Percentiles rank a stretch among this genome's conserved stretches.
phyloP scores from a whole-genome alignment of 2,329 filamentous ascomycete species.

The Penicillium sp. region DNA sequence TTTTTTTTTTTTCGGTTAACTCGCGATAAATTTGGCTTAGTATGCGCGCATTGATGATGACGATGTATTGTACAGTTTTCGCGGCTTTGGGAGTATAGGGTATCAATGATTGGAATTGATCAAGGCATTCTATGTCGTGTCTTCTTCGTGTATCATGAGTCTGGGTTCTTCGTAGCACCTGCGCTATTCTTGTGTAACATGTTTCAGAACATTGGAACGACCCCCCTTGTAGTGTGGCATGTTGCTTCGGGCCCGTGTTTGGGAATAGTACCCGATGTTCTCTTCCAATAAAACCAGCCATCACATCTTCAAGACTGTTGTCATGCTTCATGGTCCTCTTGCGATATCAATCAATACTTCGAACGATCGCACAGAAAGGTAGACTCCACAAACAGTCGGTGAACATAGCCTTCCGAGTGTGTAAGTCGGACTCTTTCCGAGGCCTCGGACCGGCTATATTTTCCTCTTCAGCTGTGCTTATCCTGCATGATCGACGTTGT shows the following conservation, averaged over 20 bases:
- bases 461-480: not conserved
- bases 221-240: not conserved
- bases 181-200: not conserved
- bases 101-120: slow-evolving; percentile 1
- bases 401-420: not conserved
- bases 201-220: not conserved
- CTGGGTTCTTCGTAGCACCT: not conserved
- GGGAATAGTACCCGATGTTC: not conserved
- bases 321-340: not conserved
- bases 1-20: not conserved
- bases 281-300: not conserved
- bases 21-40: not conserved
- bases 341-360: not conserved
- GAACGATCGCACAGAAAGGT: not conserved
- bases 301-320: not conserved
- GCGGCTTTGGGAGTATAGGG: slow-evolving; percentile 8
- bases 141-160: not conserved
- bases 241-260: not conserved
- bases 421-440: not conserved
- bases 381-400: not conserved
- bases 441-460: not conserved
- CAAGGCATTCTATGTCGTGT: not conserved
- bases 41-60: slow-evolving; percentile 5
- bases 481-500: slow-evolving; percentile 1
- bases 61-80: slow-evolving; percentile 3